These are phyloP conservation scores for Syncephalastrum sp. DNA, from an alignment of 371 early-diverging fungal species.

Conservation along the genomic window DNA sequence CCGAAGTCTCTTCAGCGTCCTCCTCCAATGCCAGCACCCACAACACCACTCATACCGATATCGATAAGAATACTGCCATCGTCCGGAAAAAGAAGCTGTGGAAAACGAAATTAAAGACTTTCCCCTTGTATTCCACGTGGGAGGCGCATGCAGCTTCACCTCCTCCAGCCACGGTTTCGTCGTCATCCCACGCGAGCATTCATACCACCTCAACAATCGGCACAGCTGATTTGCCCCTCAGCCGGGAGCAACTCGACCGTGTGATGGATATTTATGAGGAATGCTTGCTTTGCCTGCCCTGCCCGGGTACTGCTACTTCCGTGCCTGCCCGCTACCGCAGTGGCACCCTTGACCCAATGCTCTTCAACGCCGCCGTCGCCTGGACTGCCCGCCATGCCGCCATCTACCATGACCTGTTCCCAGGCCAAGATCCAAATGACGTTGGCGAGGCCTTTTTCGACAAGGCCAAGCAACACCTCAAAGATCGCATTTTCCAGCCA, in stretches of 20 bases:
- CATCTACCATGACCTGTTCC: constrained; percentile 43
- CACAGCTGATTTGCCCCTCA: not conserved
- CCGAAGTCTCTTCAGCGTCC: constrained; percentile 25
- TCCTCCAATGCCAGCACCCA: constrained; percentile 10
- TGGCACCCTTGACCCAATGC: constrained; percentile 22
- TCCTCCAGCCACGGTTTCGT: not conserved
- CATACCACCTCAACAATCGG: not conserved
- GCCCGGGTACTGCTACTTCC: constrained; percentile 17
- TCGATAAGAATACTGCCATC: constrained; percentile 14
- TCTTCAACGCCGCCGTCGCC: constrained; percentile 37
- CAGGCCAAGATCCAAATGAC: constrained; percentile 42
- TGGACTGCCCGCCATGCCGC: constrained; percentile 53
- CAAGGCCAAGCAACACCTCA: constrained; percentile 32
- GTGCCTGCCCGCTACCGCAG: constrained; percentile 8
- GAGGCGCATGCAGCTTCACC: constrained; percentile 18
- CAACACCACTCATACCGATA: constrained; percentile 1
- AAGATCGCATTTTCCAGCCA: constrained; percentile 32
- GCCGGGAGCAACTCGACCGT: constrained; percentile 6
- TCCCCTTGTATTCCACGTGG: constrained; percentile 50
- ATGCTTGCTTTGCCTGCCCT: constrained; percentile 25
- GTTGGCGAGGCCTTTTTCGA: constrained; percentile 43
- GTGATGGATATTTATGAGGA: constrained; percentile 24
- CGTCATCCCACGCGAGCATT: not conserved
- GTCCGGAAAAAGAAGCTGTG: constrained; percentile 18
- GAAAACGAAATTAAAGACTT: constrained; percentile 29